Evolutionary conservation across 139 green algal species (phyloP), one percentile per base, ranked within the genome.

Genomic region (Micractinium sp.): DNA sequence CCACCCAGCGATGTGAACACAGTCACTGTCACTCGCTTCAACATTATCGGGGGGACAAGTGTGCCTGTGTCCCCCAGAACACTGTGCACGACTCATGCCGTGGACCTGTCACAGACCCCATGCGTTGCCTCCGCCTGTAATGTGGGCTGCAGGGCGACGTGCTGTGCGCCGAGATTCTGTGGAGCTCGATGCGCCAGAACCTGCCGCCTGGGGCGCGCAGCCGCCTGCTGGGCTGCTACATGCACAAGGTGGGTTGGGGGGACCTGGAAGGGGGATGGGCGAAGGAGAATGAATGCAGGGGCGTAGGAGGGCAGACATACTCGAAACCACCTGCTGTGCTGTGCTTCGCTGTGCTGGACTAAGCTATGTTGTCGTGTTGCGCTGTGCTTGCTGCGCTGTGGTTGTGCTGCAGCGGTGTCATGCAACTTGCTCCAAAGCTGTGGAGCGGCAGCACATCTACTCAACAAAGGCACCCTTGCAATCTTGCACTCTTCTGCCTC

Each of bases 151-250:
- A 93, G 91, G 93, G 94, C 47, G 94, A 96, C 86, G 85, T 96
- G 63, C 90, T 94, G 47, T 89, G 92, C 74, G 91, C 94, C 39
- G 93, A 96, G 88, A 85, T 88, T 23, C 75, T 96, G 80, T 90
- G 79, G 74, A 81, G 81, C 56, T 86, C 88, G 22, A 82, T 92
- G 67, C 69, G 66, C 27, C 89, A 89, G 63, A 84, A 56, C 35
- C 81, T 66, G 41, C 71, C 31, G 23, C 66, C 87, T 13, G 91
- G 82, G 23, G 20, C 29, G 67, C 83, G 75, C 47, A 88, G 67
- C 83, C 85, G 81, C 69, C 89, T 95, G 82, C 66, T 94, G 63
- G 88, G 90, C 63, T 90, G 84, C 47, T 90, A 95, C 89, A 91
- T 95, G 25, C 91, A 95, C 87, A 61, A 85, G 61, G 93, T 93